phyloP scores from a whole-genome alignment of 345 rosid species.

The Cardiospermum halicacabum region DNA sequence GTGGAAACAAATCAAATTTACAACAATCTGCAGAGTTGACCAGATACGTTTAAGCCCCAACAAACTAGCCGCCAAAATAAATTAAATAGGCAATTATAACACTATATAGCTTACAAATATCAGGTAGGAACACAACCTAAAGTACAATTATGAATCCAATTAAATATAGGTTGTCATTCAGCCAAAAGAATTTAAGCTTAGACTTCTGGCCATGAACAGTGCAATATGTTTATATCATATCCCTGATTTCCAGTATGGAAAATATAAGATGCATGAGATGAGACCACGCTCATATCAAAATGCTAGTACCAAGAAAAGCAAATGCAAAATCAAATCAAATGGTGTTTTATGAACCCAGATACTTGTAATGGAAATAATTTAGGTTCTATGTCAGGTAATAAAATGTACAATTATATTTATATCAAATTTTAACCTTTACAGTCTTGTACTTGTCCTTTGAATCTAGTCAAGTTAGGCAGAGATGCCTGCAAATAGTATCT shows the following conservation, averaged over 20 bases:
- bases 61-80: neutral
- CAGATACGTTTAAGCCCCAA: neutral
- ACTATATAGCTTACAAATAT: neutral
- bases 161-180: neutral
- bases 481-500: neutral
- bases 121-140: neutral
- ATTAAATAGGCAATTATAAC: neutral
- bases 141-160: neutral
- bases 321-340: neutral
- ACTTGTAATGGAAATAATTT: neutral
- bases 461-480: conserved; percentile 1
- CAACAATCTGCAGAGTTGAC: neutral
- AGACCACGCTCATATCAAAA: neutral
- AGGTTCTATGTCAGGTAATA: neutral
- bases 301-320: neutral
- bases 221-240: neutral
- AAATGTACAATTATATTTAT: neutral
- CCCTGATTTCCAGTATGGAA: neutral
- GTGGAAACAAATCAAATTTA: neutral
- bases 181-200: neutral
- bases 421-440: neutral
- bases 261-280: neutral
- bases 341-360: neutral
- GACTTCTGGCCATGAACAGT: neutral
- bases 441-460: neutral